These are phyloP conservation scores for Staphylotrichum tortipilum DNA, from an alignment of 495 filamentous ascomycete species.

Conservation along the genomic window DNA sequence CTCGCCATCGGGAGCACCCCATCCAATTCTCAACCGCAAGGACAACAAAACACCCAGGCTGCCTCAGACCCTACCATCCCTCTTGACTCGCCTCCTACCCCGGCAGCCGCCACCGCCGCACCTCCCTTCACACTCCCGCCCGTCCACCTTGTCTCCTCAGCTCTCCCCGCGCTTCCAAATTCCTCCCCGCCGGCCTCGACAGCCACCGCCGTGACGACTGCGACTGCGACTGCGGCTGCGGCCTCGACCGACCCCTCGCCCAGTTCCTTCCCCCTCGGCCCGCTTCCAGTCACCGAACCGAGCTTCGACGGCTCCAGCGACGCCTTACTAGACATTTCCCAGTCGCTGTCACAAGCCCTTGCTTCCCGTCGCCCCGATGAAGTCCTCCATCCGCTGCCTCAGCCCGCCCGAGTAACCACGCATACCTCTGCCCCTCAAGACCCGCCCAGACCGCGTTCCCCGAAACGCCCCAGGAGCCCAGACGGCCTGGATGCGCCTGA, in stretches of 20 bases:
- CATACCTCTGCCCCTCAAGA: background rate
- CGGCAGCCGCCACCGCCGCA: background rate
- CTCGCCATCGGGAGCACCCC: too few species aligned
- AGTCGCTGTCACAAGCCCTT: background rate
- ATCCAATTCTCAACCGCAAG: background rate
- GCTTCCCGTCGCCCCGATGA: background rate
- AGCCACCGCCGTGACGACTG: background rate
- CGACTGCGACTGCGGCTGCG: background rate
- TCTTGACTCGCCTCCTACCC: too few species aligned
- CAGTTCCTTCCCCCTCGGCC: background rate
- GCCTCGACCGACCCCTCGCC: background rate
- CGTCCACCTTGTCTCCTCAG: background rate
- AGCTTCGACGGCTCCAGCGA: background rate
- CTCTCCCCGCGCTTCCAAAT: too few species aligned
- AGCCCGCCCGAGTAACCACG: background rate
- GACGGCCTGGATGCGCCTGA: constrained; percentile 17
- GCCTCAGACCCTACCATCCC: background rate
- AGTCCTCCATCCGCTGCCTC: background rate
- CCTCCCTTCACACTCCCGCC: background rate
- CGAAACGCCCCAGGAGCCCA: constrained; percentile 31
- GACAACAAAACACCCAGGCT: background rate
- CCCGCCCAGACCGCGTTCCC: background rate
- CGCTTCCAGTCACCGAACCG: background rate
- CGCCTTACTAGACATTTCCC: too few species aligned
- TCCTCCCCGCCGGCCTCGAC: background rate